Conservation (phyloP, 768 basidiomycete species). For the Calocybe indica region DNA sequence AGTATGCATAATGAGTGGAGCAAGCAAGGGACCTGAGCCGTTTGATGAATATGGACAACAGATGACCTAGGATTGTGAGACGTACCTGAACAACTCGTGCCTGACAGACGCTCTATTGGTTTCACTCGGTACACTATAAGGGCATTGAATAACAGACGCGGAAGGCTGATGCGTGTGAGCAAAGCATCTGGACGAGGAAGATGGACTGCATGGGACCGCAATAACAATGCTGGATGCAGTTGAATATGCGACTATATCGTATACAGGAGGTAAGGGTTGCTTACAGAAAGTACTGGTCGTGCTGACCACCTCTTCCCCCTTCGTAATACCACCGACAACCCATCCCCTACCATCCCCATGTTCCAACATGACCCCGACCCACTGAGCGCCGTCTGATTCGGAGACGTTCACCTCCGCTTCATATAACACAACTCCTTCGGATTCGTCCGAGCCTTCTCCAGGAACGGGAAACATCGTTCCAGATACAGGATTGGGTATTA, state of each 20-base stretch:
- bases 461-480: slow-evolving; percentile 59
- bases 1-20: slow-evolving; percentile 62
- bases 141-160: slow-evolving; percentile 51
- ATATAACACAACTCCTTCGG: slow-evolving; percentile 65
- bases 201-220: slow-evolving; percentile 26
- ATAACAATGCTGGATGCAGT: slow-evolving; percentile 30
- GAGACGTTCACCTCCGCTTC: slow-evolving; percentile 36
- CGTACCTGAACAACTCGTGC: slow-evolving; percentile 29
- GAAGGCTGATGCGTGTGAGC: slow-evolving; percentile 41
- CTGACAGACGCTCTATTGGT: slow-evolving; percentile 19
- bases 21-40: slow-evolving; percentile 42
- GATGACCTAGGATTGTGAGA: slow-evolving; percentile 2
- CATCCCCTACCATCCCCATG: slow-evolving; percentile 50
- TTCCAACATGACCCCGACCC: slow-evolving; percentile 51
- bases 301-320: slow-evolving; percentile 21
- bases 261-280: slow-evolving; percentile 14
- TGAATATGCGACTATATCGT: slow-evolving; percentile 8
- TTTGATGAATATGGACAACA: slow-evolving; percentile 6
- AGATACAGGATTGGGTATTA: slow-evolving; percentile 56
- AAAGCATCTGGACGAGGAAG: slow-evolving; percentile 27
- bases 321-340: slow-evolving; percentile 52
- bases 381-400: slow-evolving; percentile 14
- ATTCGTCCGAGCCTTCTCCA: slow-evolving; percentile 65
- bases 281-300: slow-evolving; percentile 38
- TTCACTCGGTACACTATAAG: slow-evolving; percentile 60